Percentiles rank a stretch among this genome's conserved stretches.
phyloP scores from a whole-genome alignment of 176 grass and related monocot genomes.

The Cymbopogon citratus region DNA sequence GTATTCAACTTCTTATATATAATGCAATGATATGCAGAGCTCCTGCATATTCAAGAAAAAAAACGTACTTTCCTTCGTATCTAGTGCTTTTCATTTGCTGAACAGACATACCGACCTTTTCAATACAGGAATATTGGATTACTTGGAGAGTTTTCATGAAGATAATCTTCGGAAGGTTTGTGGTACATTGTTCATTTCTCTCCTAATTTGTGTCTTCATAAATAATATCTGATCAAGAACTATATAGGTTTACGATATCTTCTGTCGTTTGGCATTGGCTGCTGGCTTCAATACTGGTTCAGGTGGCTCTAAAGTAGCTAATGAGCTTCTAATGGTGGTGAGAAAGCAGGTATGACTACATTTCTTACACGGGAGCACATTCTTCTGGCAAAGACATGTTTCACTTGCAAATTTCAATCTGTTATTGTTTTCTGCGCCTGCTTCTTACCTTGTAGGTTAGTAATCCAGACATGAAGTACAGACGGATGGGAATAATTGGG shows the following conservation, averaged over 20 bases:
- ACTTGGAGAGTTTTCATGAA: conserved; percentile 74
- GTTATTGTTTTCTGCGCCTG: background rate
- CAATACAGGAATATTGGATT: conserved; percentile 82
- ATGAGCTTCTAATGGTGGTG: conserved; percentile 92
- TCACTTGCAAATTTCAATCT: background rate
- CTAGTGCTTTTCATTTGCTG: conserved; percentile 20
- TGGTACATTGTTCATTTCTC: conserved; percentile 19
- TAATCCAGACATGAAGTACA: conserved; percentile 92
- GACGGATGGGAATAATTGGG: conserved; percentile 95
- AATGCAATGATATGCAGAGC: background rate
- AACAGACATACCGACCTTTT: conserved; percentile 23
- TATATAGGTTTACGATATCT: conserved; percentile 75
- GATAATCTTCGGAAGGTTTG: conserved; percentile 85
- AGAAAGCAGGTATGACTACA: conserved; percentile 73
- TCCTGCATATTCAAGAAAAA: background rate
- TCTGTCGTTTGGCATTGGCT: conserved; percentile 73
- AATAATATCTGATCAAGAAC: background rate
- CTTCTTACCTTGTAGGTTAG: conserved; percentile 50
- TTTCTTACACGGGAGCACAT: background rate
- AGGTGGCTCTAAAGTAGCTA: conserved; percentile 60
- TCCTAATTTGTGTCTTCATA: background rate
- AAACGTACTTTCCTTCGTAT: background rate
- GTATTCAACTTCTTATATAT: background rate
- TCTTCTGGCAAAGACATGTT: conserved; percentile 10
- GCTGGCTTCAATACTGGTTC: conserved; percentile 54